Conservation (phyloP, 176 grass and related monocot genomes). For the Puya raimondii region DNA sequence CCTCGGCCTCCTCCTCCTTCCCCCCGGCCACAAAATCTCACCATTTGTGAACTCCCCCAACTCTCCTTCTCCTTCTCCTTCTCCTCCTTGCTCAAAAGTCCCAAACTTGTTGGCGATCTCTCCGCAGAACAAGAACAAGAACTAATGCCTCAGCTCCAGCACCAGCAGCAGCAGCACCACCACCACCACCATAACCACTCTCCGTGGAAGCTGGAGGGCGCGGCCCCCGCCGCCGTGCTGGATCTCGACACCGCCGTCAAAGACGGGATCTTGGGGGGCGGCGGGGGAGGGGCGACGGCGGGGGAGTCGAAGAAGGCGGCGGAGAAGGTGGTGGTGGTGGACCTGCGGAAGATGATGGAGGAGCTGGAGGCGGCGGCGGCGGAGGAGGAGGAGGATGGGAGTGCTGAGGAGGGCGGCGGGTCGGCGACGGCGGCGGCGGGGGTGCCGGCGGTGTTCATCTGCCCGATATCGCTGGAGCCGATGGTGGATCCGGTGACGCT, state of each 20-base stretch:
- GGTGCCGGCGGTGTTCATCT: conserved; percentile 90
- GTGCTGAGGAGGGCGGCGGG: conserved; percentile 31
- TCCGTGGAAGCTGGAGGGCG: conserved; percentile 48
- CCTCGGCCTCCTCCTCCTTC: background rate
- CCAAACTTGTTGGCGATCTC: background rate
- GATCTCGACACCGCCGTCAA: conserved; percentile 95
- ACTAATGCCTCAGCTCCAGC: conserved; percentile 82
- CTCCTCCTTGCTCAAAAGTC: conserved; percentile 14
- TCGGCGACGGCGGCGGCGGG: conserved; percentile 43
- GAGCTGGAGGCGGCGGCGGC: conserved; percentile 59
- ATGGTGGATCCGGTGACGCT: conserved; percentile 99
- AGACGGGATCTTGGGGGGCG: conserved; percentile 73
- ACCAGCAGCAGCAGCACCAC: background rate
- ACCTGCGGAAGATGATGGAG: conserved; percentile 84
- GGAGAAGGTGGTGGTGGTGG: conserved; percentile 37
- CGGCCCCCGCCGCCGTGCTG: conserved; percentile 55
- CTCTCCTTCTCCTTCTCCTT: conserved; percentile 16
- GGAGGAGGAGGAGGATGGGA: conserved; percentile 8
- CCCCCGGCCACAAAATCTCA: background rate
- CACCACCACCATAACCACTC: background rate
- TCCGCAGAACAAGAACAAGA: too few relatives aligned
- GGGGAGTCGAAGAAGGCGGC: conserved; percentile 19
- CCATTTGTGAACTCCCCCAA: background rate
- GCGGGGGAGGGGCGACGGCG: conserved; percentile 21
- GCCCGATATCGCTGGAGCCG: conserved; percentile 93